Evolutionary conservation across 1,284 basidiomycete species (phyloP).

Genomic region (Ustilago crameri): DNA sequence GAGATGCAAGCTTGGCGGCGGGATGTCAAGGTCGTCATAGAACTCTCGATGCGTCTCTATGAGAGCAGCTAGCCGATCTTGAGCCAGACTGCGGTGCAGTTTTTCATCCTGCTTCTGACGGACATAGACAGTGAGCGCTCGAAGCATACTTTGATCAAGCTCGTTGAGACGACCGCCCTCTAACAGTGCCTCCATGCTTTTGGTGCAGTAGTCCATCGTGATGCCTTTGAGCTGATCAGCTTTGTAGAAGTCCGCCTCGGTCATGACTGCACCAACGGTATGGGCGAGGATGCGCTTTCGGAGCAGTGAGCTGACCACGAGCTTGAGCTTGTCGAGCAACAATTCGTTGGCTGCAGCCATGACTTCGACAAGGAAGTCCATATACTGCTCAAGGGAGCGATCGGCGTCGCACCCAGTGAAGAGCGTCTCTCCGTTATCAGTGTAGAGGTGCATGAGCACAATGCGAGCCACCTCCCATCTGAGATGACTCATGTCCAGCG

Average conservation of each 20-base stretch:
- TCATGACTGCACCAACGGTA: conserved; percentile 84
- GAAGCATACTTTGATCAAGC: conserved; percentile 77
- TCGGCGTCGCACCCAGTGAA: conserved; percentile 72
- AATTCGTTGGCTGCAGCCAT: conserved; percentile 89
- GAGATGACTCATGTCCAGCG: conserved; percentile 80
- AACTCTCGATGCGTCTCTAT: conserved; percentile 79
- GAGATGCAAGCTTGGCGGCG: conserved; percentile 71
- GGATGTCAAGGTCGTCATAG: conserved; percentile 84
- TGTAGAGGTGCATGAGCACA: conserved; percentile 83
- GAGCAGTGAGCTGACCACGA: conserved; percentile 77
- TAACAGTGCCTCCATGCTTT: conserved; percentile 87
- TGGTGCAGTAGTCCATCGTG: conserved; percentile 82
- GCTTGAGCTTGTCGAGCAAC: conserved; percentile 83
- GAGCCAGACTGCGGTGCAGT: conserved; percentile 76
- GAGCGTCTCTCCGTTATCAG: conserved; percentile 76
- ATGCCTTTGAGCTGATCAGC: conserved; percentile 78
- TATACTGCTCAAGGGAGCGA: conserved; percentile 77
- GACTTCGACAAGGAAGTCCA: conserved; percentile 89
- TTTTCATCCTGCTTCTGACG: conserved; percentile 76
- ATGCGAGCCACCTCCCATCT: conserved; percentile 80
- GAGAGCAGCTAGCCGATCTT: conserved; percentile 73
- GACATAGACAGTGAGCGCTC: conserved; percentile 76
- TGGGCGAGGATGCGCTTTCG: conserved; percentile 75
- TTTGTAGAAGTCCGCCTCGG: conserved; percentile 84
- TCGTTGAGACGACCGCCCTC: conserved; percentile 81